Percentiles rank a stretch among this genome's conserved stretches.
These are phyloP conservation scores for Graphium sp. DNA, from an alignment of 2,329 filamentous ascomycete genomes.

Conservation along the genomic window DNA sequence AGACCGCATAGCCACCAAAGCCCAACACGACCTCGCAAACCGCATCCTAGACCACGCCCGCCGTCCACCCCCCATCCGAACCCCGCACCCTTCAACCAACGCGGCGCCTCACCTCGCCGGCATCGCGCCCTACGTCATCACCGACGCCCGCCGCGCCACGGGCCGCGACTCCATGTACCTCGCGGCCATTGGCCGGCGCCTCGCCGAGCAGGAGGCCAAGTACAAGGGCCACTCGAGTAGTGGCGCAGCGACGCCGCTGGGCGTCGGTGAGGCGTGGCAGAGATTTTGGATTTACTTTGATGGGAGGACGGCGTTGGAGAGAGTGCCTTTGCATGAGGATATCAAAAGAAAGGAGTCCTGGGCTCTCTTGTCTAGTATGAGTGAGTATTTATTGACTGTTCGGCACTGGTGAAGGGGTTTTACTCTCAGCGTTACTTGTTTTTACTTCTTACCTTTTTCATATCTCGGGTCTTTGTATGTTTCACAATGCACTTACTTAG, in stretches of 20 bases:
- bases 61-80: slow-evolving; percentile 27
- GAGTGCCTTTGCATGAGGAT: slow-evolving; percentile 70
- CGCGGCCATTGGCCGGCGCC: slow-evolving; percentile 36
- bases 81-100: slow-evolving; percentile 38
- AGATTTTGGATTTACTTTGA: slow-evolving; percentile 75
- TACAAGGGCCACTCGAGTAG: slow-evolving; percentile 24
- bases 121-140: slow-evolving; percentile 49
- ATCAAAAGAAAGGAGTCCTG: slow-evolving; percentile 75
- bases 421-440: not conserved
- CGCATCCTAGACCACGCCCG: slow-evolving; percentile 38
- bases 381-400: slow-evolving; percentile 49
- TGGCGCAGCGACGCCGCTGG: slow-evolving; percentile 45
- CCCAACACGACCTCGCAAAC: slow-evolving; percentile 35
- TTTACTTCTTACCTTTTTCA: slow-evolving; percentile 1
- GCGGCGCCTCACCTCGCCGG: slow-evolving; percentile 37
- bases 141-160: slow-evolving; percentile 63
- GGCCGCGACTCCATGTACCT: slow-evolving; percentile 62
- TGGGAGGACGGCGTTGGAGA: slow-evolving; percentile 68
- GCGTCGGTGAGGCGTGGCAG: slow-evolving; percentile 50
- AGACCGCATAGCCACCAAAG: slow-evolving; percentile 37
- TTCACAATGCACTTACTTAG: too few relatives aligned
- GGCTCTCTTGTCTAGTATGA: slow-evolving; percentile 45
- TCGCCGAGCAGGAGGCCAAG: slow-evolving; percentile 19
- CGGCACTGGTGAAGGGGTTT: slow-evolving; percentile 44
- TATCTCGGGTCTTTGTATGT: too few relatives aligned